Conservation (phyloP, 305 asterid species). For the Striga hermonthica region DNA sequence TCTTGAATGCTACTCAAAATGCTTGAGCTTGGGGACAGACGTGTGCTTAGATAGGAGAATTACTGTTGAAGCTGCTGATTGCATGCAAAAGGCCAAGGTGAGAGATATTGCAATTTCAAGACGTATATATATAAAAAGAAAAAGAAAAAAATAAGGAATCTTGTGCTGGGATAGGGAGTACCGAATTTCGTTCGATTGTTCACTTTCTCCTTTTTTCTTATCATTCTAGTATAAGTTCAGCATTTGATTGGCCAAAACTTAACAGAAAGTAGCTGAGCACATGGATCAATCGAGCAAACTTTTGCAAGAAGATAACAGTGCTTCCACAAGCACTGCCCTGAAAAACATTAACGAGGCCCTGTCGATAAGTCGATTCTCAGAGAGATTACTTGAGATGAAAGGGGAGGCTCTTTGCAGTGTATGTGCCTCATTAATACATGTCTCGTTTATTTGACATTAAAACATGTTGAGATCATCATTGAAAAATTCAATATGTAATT, state of each 20-base stretch:
- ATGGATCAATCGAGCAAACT: conserved; percentile 47
- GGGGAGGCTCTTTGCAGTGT: conserved; percentile 81
- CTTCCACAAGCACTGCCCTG: conserved; percentile 59
- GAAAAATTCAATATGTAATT: conserved; percentile 10
- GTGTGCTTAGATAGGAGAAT: conserved; percentile 86
- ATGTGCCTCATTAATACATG: conserved; percentile 32
- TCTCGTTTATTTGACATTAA: conserved; percentile 19
- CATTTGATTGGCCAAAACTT: conserved; percentile 35
- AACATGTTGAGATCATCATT: conserved; percentile 6
- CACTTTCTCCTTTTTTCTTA: conserved; percentile 10
- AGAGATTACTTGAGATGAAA: conserved; percentile 77
- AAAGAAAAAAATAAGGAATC: background rate
- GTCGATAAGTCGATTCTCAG: conserved; percentile 70
- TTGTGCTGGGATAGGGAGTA: conserved; percentile 9
- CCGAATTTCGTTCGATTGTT: conserved; percentile 8
- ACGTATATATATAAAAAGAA: background rate
- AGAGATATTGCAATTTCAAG: no score
- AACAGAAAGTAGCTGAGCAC: conserved; percentile 67
- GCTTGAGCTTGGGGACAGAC: conserved; percentile 52
- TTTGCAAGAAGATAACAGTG: conserved; percentile 56
- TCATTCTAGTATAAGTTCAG: conserved; percentile 8
- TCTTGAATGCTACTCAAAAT: conserved; percentile 47
- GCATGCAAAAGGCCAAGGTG: conserved; percentile 88
- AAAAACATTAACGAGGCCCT: conserved; percentile 57
- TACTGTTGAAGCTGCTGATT: conserved; percentile 80